Evolutionary conservation across 2,329 filamentous ascomycete genomes (phyloP), one percentile per base, ranked within the genome.

Genomic region (Verticillium albo-atrum): DNA sequence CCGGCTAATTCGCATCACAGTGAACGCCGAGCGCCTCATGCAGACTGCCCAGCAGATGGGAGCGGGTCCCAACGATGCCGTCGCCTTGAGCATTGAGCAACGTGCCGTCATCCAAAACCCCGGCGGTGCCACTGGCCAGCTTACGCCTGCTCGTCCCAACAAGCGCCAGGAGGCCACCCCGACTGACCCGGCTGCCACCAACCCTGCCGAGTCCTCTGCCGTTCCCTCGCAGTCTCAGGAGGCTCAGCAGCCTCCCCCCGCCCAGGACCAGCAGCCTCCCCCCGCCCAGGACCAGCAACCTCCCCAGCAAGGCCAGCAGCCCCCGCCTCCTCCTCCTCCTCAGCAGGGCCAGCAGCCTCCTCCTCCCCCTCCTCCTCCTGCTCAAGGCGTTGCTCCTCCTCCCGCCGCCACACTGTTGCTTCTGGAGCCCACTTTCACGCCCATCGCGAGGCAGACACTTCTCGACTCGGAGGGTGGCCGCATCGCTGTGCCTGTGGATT

Each of bases 11-110:
- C 37, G 27, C 14, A 25, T 32, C 37, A 30, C 15, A 66, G 64
- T 66, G 34, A 66, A 66, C 50, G 64, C 61, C 26, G 55, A 64
- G 52, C 63, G 64, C 52, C 61, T 65, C 52, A 65, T 65, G 64
- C 50, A 61, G 15, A 63, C 62, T 60, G 64, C 64, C 50, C 58
- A 62, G 58, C 60, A 59, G 10, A 64, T 64, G 55, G 64, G 64
- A n/a, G 64, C 63, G 14, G 30, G 30, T 12, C 61, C 64, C 30
- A 63, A 66, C 50, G 61, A 61, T 14, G 47, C 60, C 12, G 62
- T 66, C 51, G 56, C 62, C 14, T 60, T 66, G 15, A 63, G 64
- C 25, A 62, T 66, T 17, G 63, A 64, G n/a, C 64, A 66, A 37
- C 60, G 64, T 25, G 62, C 58, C 14, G 64, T 66, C 23, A 57